Percentiles rank a stretch among this genome's conserved stretches.
Conservation (phyloP, 345 rosid species). For the Carallia pectinifolia region DNA sequence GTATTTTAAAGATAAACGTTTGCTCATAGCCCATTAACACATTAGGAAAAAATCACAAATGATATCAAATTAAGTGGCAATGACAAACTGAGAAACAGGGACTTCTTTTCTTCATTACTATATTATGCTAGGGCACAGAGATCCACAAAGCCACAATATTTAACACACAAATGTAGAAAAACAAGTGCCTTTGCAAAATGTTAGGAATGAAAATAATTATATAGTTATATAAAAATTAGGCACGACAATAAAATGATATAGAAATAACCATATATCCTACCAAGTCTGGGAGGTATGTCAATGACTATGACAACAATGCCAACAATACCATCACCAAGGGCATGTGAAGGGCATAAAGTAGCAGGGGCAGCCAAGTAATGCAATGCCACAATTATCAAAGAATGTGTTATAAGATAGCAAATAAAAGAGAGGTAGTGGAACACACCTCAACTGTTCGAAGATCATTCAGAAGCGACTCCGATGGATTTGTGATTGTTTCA, state of each 20-base stretch:
- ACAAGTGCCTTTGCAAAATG: no score
- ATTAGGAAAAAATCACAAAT: no score
- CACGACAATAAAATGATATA: neutral
- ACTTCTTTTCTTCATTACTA: no score
- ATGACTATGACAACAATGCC: neutral
- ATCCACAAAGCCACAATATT: no score
- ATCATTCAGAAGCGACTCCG: slow-evolving; percentile 91
- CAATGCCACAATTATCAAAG: neutral
- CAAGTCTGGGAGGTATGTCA: neutral
- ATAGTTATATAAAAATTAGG: no score
- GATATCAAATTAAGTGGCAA: no score
- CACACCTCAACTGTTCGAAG: slow-evolving; percentile 96
- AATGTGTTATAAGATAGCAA: neutral
- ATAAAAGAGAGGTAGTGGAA: slow-evolving; percentile 24
- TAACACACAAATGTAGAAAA: no score
- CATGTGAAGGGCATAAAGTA: neutral
- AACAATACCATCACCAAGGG: neutral
- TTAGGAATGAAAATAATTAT: neutral
- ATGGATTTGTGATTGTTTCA: slow-evolving; percentile 78
- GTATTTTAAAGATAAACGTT: no score
- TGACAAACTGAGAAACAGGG: no score
- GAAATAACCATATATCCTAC: neutral
- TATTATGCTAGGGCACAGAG: no score
- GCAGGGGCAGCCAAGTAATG: neutral
- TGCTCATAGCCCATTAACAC: no score